Evolutionary conservation across 768 basidiomycete species (phyloP), one percentile per base, ranked within the genome.

Genomic region (Pleurotus djamor): DNA sequence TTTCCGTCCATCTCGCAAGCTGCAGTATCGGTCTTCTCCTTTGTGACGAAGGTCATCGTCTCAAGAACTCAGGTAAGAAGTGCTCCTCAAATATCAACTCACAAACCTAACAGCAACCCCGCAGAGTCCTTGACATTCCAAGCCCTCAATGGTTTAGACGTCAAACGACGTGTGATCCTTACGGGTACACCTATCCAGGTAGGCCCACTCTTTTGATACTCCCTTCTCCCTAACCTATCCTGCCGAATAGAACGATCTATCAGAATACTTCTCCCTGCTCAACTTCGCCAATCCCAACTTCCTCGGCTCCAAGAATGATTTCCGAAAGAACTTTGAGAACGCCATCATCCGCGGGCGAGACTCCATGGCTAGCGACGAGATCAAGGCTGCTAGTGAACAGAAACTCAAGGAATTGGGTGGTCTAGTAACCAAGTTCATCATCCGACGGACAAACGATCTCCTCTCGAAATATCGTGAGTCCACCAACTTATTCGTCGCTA

Each of bases 171-270:
- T 33, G 94, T 97, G 21, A 96, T 98, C 66, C 79, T 98, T 47
- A 94, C 95, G 35, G 95, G 95, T 35, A 98, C 95, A 6, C 95
- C 95, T 0, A 92, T 96, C 61, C 92, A 94, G 81, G 91, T 87
- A 66, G 36, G 60, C 48, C n/a, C 47, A 28, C 9, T 50, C 52
- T 38, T 54, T 60, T 36, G n/a, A 48, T 16, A 4, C 12, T 21
- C 32, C 52, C 14, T 50, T 52, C 50, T 7, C 21, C 16, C 44
- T 44, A 6, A 28, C 35, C 45, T 47, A 17, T 37, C 33, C n/a
- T 44, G 8, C 47, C n/a, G 37, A 5, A 12, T 68, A 96, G 87
- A 97, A 97, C 66, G 94, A 97, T 69, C 82, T 94, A 37, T 91
- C 94, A 3, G 94, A 98, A 74, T 96, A 95, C 71, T 96, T 96